These are phyloP conservation scores for Diaporthe nobilis DNA, from an alignment of 2,329 filamentous ascomycete genomes.

Conservation along the genomic window DNA sequence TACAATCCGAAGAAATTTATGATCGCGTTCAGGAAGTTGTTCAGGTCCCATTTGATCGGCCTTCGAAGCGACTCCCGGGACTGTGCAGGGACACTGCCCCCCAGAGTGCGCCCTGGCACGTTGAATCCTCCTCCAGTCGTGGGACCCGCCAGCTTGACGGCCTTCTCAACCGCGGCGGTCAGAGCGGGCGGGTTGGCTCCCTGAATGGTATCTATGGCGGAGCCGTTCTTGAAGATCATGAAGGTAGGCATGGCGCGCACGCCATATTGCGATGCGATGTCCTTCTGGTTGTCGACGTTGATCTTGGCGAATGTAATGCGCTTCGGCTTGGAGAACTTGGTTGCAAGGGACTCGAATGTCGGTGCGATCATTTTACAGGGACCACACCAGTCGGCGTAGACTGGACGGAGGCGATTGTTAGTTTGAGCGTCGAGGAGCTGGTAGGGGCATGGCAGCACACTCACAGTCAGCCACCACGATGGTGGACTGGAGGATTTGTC, in stretches of 20 bases:
- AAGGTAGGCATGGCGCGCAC: conserved; percentile 96
- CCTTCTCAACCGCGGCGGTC: conserved; percentile 81
- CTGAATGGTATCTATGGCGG: conserved; percentile 80
- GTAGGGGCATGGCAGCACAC: conserved; percentile 51
- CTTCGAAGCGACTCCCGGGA: conserved; percentile 45
- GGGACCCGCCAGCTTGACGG: conserved; percentile 66
- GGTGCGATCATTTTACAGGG: conserved; percentile 95
- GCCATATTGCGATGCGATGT: conserved; percentile 82
- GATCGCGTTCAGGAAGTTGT: conserved; percentile 63
- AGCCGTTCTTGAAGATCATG: conserved; percentile 85
- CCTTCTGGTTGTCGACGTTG: conserved; percentile 86
- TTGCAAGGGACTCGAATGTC: conserved; percentile 86
- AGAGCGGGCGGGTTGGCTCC: conserved; percentile 86
- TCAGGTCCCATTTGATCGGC: conserved; percentile 52
- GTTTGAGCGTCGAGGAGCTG: conserved; percentile 41
- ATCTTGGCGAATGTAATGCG: conserved; percentile 93
- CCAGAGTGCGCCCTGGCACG: conserved; percentile 71
- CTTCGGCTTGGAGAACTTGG: conserved; percentile 83
- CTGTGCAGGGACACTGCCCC: conserved; percentile 53
- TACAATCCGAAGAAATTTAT: conserved; percentile 73
- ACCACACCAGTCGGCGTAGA: conserved; percentile 96
- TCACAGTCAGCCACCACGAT: conserved; percentile 90
- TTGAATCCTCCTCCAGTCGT: conserved; percentile 64
- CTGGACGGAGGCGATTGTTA: conserved; percentile 60
- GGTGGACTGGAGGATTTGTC: conserved; percentile 78